phyloP scores from a whole-genome alignment of 345 rosid genomes.

The Mallotus nudiflorus region DNA sequence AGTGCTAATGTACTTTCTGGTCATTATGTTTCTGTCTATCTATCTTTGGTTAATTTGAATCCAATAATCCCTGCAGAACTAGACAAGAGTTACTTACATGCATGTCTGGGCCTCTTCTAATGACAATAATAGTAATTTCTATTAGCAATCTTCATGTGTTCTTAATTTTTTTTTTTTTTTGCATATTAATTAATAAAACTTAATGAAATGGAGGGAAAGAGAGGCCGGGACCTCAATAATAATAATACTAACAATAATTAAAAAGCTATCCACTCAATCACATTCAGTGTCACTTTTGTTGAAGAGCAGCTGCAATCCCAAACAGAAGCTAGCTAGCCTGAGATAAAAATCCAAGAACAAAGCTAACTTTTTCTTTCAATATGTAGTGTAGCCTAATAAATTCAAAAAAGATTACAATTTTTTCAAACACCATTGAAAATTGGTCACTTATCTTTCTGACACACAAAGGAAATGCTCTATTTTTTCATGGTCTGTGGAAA shows the following conservation, averaged over 20 bases:
- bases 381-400: too few species aligned
- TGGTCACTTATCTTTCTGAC: slow-evolving; percentile 19
- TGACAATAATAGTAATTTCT: too few species aligned
- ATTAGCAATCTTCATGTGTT: too few species aligned
- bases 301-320: slow-evolving; percentile 31
- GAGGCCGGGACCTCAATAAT: slow-evolving; percentile 26
- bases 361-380: slow-evolving; percentile 7
- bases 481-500: slow-evolving; percentile 6
- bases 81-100: too few species aligned
- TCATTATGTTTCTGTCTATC: not conserved
- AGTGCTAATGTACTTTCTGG: not conserved
- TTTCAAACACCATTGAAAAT: slow-evolving; percentile 27
- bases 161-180: too few species aligned
- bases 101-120: too few species aligned
- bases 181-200: too few species aligned
- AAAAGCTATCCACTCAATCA: slow-evolving; percentile 33
- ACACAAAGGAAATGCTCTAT: slow-evolving; percentile 17
- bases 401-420: slow-evolving; percentile 15
- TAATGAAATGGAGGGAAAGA: too few species aligned
- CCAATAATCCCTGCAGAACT: not conserved
- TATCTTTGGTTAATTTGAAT: not conserved
- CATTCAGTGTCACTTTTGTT: slow-evolving; percentile 35
- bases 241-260: too few species aligned
- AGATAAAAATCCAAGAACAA: slow-evolving; percentile 15
- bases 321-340: slow-evolving; percentile 19